Base-by-base conservation (phyloP, 2,329 filamentous ascomycete genomes). In the Didymella arachidicola region DNA sequence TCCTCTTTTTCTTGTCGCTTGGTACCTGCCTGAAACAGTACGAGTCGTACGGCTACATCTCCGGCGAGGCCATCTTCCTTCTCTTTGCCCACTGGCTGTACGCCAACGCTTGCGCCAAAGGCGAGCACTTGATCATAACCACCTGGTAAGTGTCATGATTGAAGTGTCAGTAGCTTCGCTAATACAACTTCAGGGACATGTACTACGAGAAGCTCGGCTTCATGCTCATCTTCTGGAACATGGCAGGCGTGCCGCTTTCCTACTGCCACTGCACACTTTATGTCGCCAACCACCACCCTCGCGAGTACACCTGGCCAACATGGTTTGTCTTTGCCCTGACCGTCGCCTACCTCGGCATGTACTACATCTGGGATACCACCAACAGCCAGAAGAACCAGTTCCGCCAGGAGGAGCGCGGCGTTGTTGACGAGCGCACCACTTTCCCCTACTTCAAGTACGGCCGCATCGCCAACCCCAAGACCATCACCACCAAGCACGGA, bases 141-240 rank as follows among this genome's bases (percentile, higher is more conserved):
- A 95, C 92, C 48, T 97, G 93, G 87, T 86, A 77, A 71, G 81
- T 65, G 2, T 10, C 18, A 4, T 4, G 14, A 34, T 26, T 2
- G 7, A 8, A 19, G 4, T 16, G 18, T 19, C 47, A 7, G 4
- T 2, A 4, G n/a, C 30, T 27, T 32, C 2, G 46, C 53, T 67
- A 49, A 64, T 18, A 36, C 14, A 7, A 51, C 2, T 19, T 25
- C 14, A 87, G 85, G 89, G 93, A 97, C 72, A 96, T 97, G 89
- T 96, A 96, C 82, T 94, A 92, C 71, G 93, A 97, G 83, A 97
- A 97, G 81, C 93, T 91, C 87, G 93, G 93, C 51, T 97, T 97
- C 82, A 97, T 97, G 93, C 86, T 97, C 66, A 96, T 96, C 78
- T 97, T 97, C 86, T 97, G 93, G 93, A 97, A 97, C 79, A 83